These are phyloP conservation scores for Lojkania enalia DNA, from an alignment of 2,329 filamentous ascomycete genomes.

Conservation along the genomic window DNA sequence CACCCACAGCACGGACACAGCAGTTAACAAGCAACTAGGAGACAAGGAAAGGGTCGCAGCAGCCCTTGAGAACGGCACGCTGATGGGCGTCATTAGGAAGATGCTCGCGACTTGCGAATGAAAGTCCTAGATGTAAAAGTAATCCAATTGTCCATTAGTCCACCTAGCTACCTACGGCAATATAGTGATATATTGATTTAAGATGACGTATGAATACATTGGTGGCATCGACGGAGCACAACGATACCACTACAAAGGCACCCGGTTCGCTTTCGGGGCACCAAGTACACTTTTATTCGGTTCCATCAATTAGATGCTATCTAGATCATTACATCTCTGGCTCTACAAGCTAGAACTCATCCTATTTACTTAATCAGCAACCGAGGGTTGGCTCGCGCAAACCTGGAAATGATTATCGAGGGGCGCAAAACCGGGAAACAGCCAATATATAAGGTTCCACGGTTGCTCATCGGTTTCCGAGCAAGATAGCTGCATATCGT, in stretches of 20 bases:
- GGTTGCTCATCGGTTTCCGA: not conserved
- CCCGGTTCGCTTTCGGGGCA: not conserved
- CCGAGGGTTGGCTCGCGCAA: too few species aligned
- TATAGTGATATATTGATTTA: too few species aligned
- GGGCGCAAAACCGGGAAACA: not conserved
- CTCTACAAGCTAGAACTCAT: too few species aligned
- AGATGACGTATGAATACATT: not conserved
- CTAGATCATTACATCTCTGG: too few species aligned
- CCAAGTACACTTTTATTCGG: not conserved
- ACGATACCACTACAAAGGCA: not conserved
- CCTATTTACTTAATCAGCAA: too few species aligned
- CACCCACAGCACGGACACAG: constrained; percentile 91
- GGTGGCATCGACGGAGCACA: not conserved
- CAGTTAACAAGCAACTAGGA: constrained; percentile 93
- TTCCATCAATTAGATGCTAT: not conserved
- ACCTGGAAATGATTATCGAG: too few species aligned
- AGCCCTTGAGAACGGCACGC: constrained; percentile 87
- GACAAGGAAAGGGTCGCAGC: constrained; percentile 97
- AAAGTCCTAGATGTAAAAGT: constrained; percentile 13
- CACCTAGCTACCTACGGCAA: not conserved
- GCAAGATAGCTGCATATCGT: not conserved
- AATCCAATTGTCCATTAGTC: not conserved
- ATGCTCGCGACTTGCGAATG: constrained; percentile 87
- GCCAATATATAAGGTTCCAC: not conserved
- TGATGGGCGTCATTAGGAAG: constrained; percentile 85